These are phyloP conservation scores for Stachybotrys chartarum DNA, from an alignment of 2,329 filamentous ascomycete species.

Conservation along the genomic window DNA sequence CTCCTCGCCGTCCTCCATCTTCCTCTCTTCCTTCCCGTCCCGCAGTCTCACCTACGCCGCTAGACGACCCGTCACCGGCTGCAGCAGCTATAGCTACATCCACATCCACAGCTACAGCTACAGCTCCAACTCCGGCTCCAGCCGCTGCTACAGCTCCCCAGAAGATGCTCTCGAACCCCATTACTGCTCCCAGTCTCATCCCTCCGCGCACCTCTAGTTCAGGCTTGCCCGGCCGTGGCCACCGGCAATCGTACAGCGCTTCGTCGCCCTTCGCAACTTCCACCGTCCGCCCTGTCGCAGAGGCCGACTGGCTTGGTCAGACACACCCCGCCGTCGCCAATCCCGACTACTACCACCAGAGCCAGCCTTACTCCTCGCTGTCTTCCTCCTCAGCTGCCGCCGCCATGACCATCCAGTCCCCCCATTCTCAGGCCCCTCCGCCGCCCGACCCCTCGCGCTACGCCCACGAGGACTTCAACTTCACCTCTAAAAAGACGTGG, in stretches of 20 bases:
- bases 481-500: conserved; percentile 50
- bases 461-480: conserved; percentile 48
- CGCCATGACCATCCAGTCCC: conserved; percentile 22
- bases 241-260: conserved; percentile 18
- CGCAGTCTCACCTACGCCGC: conserved; percentile 4
- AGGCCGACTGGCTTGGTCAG: conserved; percentile 53
- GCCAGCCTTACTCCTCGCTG: conserved; percentile 6
- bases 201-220: conserved; percentile 63
- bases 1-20: conserved; percentile 6
- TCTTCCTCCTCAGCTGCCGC: neutral
- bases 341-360: conserved; percentile 9
- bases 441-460: conserved; percentile 45
- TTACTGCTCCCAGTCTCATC: conserved; percentile 51
- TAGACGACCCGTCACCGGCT: neutral
- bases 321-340: conserved; percentile 5
- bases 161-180: conserved; percentile 21
- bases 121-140: neutral
- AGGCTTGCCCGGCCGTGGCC: conserved; percentile 22
- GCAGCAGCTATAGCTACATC: neutral
- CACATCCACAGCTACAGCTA: neutral
- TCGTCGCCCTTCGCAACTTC: conserved; percentile 18
- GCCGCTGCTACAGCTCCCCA: conserved; percentile 16
- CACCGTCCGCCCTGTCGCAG: conserved; percentile 42
- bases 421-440: conserved; percentile 19
- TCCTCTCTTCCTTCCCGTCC: conserved; percentile 6